A percentile compares a stretch with the other conserved stretches of the same genome.
phyloP scores from a whole-genome alignment of 1,284 basidiomycete species.

The Tilletiaria anomala region DNA sequence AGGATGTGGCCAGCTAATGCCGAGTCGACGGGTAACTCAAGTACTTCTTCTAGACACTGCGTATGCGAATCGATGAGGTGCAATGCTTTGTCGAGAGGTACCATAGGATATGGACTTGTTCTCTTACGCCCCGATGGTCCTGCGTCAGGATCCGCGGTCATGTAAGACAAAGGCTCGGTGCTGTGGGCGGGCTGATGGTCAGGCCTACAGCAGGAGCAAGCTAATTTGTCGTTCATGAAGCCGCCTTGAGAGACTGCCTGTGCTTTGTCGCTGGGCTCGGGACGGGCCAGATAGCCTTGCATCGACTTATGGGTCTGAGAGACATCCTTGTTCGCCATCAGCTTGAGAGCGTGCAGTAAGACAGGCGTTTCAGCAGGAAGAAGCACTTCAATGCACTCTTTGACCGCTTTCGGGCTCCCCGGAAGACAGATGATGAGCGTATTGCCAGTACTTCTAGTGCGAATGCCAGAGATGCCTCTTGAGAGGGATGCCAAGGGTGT shows the following conservation, averaged over 20 bases:
- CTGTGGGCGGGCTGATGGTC: no score
- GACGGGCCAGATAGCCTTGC: slow-evolving; percentile 6
- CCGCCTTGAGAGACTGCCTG: no score
- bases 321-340: slow-evolving; percentile 58
- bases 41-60: background rate
- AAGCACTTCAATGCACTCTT: slow-evolving; percentile 57
- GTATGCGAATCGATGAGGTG: slow-evolving; percentile 44
- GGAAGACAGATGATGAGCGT: slow-evolving; percentile 65
- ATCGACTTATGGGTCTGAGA: slow-evolving; percentile 46
- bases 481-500: slow-evolving; percentile 69
- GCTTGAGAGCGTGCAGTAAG: slow-evolving; percentile 57
- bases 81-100: slow-evolving; percentile 55
- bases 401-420: slow-evolving; percentile 68
- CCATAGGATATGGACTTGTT: slow-evolving; percentile 58
- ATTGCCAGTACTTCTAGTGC: slow-evolving; percentile 39
- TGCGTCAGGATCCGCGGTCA: background rate
- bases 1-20: slow-evolving; percentile 54
- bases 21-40: slow-evolving; percentile 31
- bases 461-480: slow-evolving; percentile 61
- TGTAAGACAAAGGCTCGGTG: no score
- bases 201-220: no score
- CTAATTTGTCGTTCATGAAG: no score
- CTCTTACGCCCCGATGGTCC: slow-evolving; percentile 11
- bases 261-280: no score
- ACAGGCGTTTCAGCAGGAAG: slow-evolving; percentile 43